Percentiles rank a stretch among this genome's conserved stretches.
Conservation (phyloP, 495 filamentous ascomycete species). For the Terfezia claveryi region DNA sequence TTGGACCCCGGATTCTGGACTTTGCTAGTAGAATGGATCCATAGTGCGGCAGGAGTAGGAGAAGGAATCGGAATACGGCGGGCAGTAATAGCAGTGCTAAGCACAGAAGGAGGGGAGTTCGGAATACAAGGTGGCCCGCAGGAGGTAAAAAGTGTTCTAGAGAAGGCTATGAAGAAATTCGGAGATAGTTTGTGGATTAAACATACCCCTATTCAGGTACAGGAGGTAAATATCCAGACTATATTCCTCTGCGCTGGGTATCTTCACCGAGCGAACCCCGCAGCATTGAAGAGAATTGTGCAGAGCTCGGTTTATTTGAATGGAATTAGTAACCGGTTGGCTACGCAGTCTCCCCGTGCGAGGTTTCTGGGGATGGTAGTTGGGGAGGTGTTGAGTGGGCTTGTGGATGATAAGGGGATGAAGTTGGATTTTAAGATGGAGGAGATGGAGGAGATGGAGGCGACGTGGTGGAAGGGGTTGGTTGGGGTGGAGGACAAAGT, state of each 20-base stretch:
- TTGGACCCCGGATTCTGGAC: slow-evolving; percentile 22
- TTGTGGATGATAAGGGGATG: slow-evolving; percentile 41
- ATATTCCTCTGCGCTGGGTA: slow-evolving; percentile 61
- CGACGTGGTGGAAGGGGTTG: slow-evolving; percentile 53
- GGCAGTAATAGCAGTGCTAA: slow-evolving; percentile 36
- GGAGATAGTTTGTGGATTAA: slow-evolving; percentile 71
- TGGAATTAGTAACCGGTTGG: slow-evolving; percentile 69
- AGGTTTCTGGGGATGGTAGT: slow-evolving; percentile 80
- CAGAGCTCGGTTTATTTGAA: slow-evolving; percentile 51
- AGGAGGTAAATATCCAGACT: slow-evolving; percentile 71
- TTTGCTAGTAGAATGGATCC: slow-evolving; percentile 47
- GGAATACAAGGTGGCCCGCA: slow-evolving; percentile 23
- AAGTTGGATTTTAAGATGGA: slow-evolving; percentile 67
- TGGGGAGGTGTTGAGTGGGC: slow-evolving; percentile 54
- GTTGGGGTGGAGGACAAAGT: slow-evolving; percentile 38
- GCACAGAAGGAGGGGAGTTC: slow-evolving; percentile 23
- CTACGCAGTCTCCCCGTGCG: slow-evolving; percentile 46
- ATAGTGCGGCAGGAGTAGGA: slow-evolving; percentile 42
- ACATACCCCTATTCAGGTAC: slow-evolving; percentile 56
- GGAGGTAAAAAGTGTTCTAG: slow-evolving; percentile 20
- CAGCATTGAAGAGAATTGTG: slow-evolving; percentile 38
- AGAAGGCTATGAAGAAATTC: slow-evolving; percentile 48
- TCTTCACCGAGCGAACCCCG: slow-evolving; percentile 36
- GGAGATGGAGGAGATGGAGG: slow-evolving; percentile 50
- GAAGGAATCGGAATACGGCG: slow-evolving; percentile 39